Evolutionary conservation across 176 grass and related monocot species (phyloP).

Genomic region (Carex myosuroides): DNA sequence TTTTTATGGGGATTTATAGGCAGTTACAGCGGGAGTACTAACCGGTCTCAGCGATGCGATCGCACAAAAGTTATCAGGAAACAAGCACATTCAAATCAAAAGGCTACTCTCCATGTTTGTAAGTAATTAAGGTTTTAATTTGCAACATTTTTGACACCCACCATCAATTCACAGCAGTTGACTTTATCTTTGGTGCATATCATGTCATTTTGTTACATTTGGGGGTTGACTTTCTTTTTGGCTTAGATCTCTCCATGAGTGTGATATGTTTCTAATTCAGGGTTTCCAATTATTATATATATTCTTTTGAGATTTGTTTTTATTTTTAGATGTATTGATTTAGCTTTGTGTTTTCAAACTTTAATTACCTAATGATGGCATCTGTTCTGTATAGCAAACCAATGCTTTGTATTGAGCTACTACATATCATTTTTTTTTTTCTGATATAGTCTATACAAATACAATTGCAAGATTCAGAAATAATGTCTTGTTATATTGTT

Average conservation of each 20-base stretch:
- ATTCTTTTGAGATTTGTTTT: neutral
- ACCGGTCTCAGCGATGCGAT: conserved; percentile 33
- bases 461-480: neutral
- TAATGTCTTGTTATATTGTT: neutral
- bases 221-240: conserved; percentile 7
- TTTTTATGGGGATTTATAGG: conserved; percentile 12
- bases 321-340: neutral
- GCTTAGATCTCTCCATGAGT: neutral
- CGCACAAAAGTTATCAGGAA: conserved; percentile 34
- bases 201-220: neutral
- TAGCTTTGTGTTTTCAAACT: neutral
- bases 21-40: conserved; percentile 33
- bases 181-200: neutral
- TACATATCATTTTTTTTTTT: neutral
- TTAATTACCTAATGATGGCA: neutral
- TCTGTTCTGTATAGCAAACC: neutral
- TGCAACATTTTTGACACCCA: neutral
- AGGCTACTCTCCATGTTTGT: conserved; percentile 42
- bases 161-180: neutral
- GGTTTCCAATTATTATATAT: neutral
- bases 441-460: neutral
- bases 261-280: neutral
- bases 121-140: conserved; percentile 7
- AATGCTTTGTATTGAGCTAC: neutral
- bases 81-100: conserved; percentile 38